These are phyloP conservation scores for Fagopyrum tataricum DNA, from an alignment of 148 eudicot genomes.

Conservation along the genomic window DNA sequence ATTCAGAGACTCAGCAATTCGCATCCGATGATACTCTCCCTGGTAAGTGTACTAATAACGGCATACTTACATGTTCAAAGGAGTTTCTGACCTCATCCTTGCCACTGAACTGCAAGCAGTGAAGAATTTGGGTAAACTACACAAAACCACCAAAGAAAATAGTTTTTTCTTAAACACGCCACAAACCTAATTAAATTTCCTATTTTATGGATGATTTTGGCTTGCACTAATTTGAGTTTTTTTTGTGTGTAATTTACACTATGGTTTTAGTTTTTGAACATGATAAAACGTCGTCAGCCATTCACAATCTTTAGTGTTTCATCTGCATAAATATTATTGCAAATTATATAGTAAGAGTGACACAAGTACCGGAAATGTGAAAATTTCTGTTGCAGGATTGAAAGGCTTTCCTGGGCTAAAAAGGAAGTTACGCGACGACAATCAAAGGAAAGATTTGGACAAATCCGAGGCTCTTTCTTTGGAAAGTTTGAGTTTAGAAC, in stretches of 20 bases:
- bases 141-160: too few species aligned
- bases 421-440: slow-evolving; percentile 47
- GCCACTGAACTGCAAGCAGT: not conserved
- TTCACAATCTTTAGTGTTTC: too few species aligned
- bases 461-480: slow-evolving; percentile 15
- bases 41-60: slow-evolving; percentile 31
- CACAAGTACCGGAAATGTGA: not conserved
- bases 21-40: slow-evolving; percentile 41
- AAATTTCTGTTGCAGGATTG: slow-evolving; percentile 38
- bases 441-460: slow-evolving; percentile 26
- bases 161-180: too few species aligned
- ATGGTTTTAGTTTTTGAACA: too few species aligned
- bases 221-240: too few species aligned
- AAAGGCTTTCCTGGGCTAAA: slow-evolving; percentile 63
- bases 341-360: too few species aligned
- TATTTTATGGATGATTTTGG: too few species aligned
- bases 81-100: not conserved
- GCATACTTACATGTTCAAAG: not conserved
- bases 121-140: not conserved
- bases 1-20: slow-evolving; percentile 32
- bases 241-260: too few species aligned
- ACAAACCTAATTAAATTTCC: too few species aligned
- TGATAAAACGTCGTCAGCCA: too few species aligned
- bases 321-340: too few species aligned
- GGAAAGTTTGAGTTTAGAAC: slow-evolving; percentile 15